Evolutionary conservation across 495 filamentous ascomycete genomes (phyloP), one percentile per base, ranked within the genome.

Genomic region (Thozetella sp.): DNA sequence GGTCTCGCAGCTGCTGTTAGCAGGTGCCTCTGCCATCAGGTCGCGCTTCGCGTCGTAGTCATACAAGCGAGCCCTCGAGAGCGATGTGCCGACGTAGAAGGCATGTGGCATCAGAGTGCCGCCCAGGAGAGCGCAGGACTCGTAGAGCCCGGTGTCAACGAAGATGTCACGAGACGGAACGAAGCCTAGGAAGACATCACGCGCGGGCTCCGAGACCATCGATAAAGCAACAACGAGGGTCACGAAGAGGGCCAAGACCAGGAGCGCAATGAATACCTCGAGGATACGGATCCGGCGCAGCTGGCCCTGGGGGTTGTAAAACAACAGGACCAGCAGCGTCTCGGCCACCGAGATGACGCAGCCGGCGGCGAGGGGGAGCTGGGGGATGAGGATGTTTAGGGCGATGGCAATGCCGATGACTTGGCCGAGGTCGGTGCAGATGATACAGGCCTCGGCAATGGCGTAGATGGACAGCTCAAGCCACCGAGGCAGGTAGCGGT

Each of bases 1-100:
- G 55, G 83, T 82, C 9, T 80, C 76, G 27, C 57, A 50, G 48
- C 57, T 55, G 11, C 53, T 51, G 17, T 19, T 17, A 17, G 59
- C 46, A 20, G 26, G 55, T 3, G 43, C 46, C 26, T 17, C 19
- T 1, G 48, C 55, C 6, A 23, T 52, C 3, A 56, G 43, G n/a
- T 27, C 27, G 17, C 50, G 45, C 40, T 68, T 65, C 37, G 19
- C 25, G 34, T 65, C 63, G 9, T 58, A 65, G 19, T 62, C 59
- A 1, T 62, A 54, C 1, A 65, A 19, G 0, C 63, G 48, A 0
- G 59, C 53, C 10, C 59, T 55, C 0, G 63, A 59, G 0, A 65
- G 59, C 0, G 63, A 57, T 11, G 63, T 65, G 25, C 63, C 63
- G 6, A 65, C 63, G 25, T 65, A 62, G 11, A 65, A 22, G 15